Conservation (phyloP, 768 basidiomycete species). For the Tylopilus rubrobrunneus region DNA sequence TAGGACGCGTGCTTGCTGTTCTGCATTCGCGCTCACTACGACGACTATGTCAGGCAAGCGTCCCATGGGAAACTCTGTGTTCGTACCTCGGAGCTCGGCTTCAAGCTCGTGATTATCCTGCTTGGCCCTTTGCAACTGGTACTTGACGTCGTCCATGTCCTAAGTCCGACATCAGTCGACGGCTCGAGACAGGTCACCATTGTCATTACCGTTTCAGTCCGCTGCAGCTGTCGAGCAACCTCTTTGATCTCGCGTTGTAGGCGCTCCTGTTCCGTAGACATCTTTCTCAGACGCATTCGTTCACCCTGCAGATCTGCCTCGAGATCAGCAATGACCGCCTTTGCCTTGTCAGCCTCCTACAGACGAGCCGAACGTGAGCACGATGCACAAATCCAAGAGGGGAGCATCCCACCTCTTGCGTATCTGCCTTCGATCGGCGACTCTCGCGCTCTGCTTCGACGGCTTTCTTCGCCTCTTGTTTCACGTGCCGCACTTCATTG, state of each 20-base stretch:
- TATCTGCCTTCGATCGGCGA: constrained; percentile 45
- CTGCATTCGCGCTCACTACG: constrained; percentile 59
- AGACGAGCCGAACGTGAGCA: not conserved
- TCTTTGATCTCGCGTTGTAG: constrained; percentile 63
- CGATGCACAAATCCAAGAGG: not conserved
- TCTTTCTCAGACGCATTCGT: constrained; percentile 56
- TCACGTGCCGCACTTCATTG: constrained; percentile 51
- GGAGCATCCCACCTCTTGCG: constrained; percentile 47
- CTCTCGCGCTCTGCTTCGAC: constrained; percentile 49
- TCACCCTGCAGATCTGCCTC: constrained; percentile 71
- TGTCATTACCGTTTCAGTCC: constrained; percentile 61
- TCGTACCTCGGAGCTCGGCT: constrained; percentile 64
- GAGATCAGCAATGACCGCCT: constrained; percentile 59
- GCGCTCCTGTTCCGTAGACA: constrained; percentile 60
- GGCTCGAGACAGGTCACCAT: not conserved
- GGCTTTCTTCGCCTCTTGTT: constrained; percentile 53
- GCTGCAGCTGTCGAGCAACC: constrained; percentile 57
- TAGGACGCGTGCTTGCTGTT: constrained; percentile 69
- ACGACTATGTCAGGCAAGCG: not conserved
- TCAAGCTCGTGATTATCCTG: constrained; percentile 73
- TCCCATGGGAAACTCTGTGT: not conserved
- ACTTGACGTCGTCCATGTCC: constrained; percentile 78
- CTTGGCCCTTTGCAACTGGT: constrained; percentile 65
- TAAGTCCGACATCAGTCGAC: constrained; percentile 26
- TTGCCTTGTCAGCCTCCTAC: constrained; percentile 72